Percentiles rank a stretch among this genome's conserved stretches.
phyloP scores from a whole-genome alignment of 345 rosid genomes.

The Populus deltoides region DNA sequence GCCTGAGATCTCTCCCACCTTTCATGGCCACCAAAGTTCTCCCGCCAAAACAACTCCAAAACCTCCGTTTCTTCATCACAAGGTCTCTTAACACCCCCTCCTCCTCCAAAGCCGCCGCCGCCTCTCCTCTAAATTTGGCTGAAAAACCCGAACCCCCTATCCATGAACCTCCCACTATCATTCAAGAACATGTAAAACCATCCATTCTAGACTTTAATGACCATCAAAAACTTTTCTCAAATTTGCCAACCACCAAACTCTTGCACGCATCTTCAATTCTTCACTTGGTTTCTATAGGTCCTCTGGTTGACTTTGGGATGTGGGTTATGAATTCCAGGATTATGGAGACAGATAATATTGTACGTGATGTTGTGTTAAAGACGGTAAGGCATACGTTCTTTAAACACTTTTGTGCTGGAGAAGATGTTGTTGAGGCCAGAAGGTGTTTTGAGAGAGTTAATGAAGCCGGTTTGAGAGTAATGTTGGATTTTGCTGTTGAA shows the following conservation, averaged over 20 bases:
- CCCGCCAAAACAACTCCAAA: slow-evolving; percentile 34
- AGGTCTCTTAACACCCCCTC: slow-evolving; percentile 44
- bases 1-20: neutral
- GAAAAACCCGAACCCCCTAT: slow-evolving; percentile 20
- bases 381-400: slow-evolving; percentile 53
- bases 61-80: slow-evolving; percentile 31
- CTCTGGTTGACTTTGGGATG: slow-evolving; percentile 65
- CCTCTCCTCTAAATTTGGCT: slow-evolving; percentile 3
- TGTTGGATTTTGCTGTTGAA: slow-evolving; percentile 76
- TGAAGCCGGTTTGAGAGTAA: slow-evolving; percentile 61
- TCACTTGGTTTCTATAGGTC: slow-evolving; percentile 51
- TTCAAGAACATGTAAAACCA: neutral
- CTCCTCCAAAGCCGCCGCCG: slow-evolving; percentile 16
- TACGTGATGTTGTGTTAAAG: slow-evolving; percentile 40
- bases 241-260: slow-evolving; percentile 44
- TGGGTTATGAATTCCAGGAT: slow-evolving; percentile 75
- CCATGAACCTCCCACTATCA: neutral
- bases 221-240: slow-evolving; percentile 50
- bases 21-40: slow-evolving; percentile 49
- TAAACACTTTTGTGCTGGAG: slow-evolving; percentile 89
- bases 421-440: slow-evolving; percentile 41
- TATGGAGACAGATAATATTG: slow-evolving; percentile 35
- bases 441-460: slow-evolving; percentile 40
- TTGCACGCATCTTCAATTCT: slow-evolving; percentile 51
- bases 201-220: slow-evolving; percentile 45